A percentile compares a stretch with the other conserved stretches of the same genome.
Conservation (phyloP, 1,139 yeast genomes). For the Candida neerlandica region DNA sequence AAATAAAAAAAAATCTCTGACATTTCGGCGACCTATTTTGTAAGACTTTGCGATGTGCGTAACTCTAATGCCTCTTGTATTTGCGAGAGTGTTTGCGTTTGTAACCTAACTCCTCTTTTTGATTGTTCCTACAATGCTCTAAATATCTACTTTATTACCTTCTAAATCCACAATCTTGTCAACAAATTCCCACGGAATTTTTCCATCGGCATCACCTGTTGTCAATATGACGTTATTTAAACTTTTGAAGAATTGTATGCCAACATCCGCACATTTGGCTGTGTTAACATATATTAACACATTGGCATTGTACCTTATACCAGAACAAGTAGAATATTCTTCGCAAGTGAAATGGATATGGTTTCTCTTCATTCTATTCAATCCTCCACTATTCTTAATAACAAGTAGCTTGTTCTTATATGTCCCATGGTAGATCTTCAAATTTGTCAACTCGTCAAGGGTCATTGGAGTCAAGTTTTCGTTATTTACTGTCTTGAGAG, state of each 20-base stretch:
- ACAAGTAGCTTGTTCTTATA: conserved; percentile 46
- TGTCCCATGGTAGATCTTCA: conserved; percentile 78
- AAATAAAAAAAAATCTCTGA: no score
- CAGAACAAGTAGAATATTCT: conserved; percentile 54
- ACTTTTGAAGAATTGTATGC: conserved; percentile 62
- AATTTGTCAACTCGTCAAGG: conserved; percentile 23
- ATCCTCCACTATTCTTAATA: conserved; percentile 59
- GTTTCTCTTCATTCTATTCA: conserved; percentile 70
- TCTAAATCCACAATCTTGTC: conserved; percentile 29
- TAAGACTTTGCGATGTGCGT: background rate
- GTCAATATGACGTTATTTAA: conserved; percentile 76
- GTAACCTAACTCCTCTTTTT: background rate
- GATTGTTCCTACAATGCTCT: background rate
- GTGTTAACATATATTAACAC: conserved; percentile 67
- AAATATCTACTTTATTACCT: conserved; percentile 17
- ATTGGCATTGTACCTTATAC: conserved; percentile 64
- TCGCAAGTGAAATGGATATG: conserved; percentile 72
- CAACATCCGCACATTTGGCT: conserved; percentile 42
- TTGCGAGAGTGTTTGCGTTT: background rate
- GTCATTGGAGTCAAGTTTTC: conserved; percentile 37
- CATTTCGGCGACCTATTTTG: no score
- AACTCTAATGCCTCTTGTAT: background rate
- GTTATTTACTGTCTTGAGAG: conserved; percentile 51
- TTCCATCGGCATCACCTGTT: conserved; percentile 59
- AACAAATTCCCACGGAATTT: conserved; percentile 51